A percentile compares a stretch with the other conserved stretches of the same genome.
These are phyloP conservation scores for Backusella mclennaniae DNA, from an alignment of 192 early-diverging fungal genomes.

Conservation along the genomic window DNA sequence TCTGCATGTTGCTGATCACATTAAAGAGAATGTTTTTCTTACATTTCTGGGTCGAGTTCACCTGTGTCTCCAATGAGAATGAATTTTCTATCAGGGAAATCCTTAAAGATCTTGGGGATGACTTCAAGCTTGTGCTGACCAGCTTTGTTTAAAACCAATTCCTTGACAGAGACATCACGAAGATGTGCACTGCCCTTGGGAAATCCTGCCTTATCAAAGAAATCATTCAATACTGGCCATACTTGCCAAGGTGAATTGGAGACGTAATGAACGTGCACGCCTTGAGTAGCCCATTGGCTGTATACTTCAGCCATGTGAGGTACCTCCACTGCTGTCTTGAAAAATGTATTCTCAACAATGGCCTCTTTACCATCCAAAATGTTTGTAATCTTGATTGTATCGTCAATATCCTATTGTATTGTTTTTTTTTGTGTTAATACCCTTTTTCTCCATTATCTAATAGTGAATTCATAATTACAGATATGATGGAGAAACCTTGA, in stretches of 20 bases:
- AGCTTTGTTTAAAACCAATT: slow-evolving; percentile 17
- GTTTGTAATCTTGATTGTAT: slow-evolving; percentile 91
- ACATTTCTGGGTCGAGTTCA: slow-evolving; percentile 87
- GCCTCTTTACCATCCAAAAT: slow-evolving; percentile 71
- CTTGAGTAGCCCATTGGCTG: slow-evolving; percentile 50
- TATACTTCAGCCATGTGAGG: slow-evolving; percentile 81
- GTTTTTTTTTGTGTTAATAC: background rate
- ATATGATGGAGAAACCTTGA: background rate
- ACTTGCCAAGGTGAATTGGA: slow-evolving; percentile 89
- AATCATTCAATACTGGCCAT: slow-evolving; percentile 69
- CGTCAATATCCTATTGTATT: slow-evolving; percentile 69
- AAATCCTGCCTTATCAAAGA: slow-evolving; percentile 70
- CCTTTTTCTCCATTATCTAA: background rate
- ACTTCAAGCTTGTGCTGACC: slow-evolving; percentile 29
- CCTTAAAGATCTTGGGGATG: slow-evolving; percentile 37
- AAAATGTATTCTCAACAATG: slow-evolving; percentile 69
- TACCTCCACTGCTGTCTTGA: slow-evolving; percentile 65
- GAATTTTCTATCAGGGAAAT: slow-evolving; percentile 81
- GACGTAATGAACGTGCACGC: slow-evolving; percentile 82
- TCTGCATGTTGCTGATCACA: slow-evolving; percentile 1
- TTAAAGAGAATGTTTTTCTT: slow-evolving; percentile 12
- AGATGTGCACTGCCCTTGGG: slow-evolving; percentile 78
- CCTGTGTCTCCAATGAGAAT: slow-evolving; percentile 91
- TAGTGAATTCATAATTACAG: background rate
- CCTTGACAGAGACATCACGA: slow-evolving; percentile 19